phyloP scores from a whole-genome alignment of 352 stramenopile species.

The Phytophthora agathidicida region DNA sequence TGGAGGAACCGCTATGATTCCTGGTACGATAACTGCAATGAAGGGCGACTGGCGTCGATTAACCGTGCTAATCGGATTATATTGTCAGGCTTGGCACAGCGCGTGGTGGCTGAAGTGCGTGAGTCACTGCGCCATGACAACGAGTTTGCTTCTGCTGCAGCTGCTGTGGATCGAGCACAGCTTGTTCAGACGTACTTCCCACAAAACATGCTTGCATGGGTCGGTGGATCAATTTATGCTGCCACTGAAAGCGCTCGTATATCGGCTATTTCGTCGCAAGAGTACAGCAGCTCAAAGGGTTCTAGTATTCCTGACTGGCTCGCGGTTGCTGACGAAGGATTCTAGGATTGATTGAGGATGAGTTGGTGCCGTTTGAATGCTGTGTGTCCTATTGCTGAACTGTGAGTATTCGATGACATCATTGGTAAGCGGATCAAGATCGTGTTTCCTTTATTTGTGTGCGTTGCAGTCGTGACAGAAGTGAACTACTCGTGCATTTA shows the following conservation, averaged over 20 bases:
- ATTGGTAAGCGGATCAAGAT: not conserved
- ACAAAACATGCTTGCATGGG: slow-evolving; percentile 74
- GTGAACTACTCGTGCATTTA: not conserved
- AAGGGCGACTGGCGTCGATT: not conserved
- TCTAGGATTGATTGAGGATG: slow-evolving; percentile 9
- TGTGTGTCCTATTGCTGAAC: slow-evolving; percentile 20
- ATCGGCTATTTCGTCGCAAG: slow-evolving; percentile 52
- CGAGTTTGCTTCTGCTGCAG: slow-evolving; percentile 39
- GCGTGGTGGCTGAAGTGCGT: slow-evolving; percentile 55
- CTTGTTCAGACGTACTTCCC: slow-evolving; percentile 69
- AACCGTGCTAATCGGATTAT: not conserved
- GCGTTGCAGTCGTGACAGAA: slow-evolving; percentile 3
- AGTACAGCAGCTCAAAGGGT: slow-evolving; percentile 52
- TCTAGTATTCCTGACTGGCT: slow-evolving; percentile 66
- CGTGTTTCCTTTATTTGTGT: slow-evolving; percentile 11
- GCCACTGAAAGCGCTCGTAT: slow-evolving; percentile 55
- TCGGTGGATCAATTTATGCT: slow-evolving; percentile 81
- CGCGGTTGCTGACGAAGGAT: slow-evolving; percentile 52
- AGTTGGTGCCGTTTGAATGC: slow-evolving; percentile 8
- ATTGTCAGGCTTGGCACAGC: slow-evolving; percentile 53
- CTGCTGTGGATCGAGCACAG: slow-evolving; percentile 38
- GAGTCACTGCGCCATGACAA: slow-evolving; percentile 44
- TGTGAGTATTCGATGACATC: slow-evolving; percentile 13
- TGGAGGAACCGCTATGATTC: slow-evolving; percentile 80
- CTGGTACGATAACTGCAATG: slow-evolving; percentile 37